Evolutionary conservation across 2,329 filamentous ascomycete genomes (phyloP).

Genomic region (Fusarium irregulare): DNA sequence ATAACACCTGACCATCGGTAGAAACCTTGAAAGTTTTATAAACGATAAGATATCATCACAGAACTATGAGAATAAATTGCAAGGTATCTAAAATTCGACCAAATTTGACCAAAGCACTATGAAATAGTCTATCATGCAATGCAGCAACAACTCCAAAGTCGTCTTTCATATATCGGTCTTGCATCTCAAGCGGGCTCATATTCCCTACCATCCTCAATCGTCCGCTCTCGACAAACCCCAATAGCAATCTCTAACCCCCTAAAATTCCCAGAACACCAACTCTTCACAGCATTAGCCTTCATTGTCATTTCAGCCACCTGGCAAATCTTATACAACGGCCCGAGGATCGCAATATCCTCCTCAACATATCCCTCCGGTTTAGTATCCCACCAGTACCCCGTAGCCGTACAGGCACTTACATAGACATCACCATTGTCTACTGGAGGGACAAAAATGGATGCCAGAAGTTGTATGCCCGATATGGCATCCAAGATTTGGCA

Average conservation of each 20-base stretch:
- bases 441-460: background rate
- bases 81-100: background rate
- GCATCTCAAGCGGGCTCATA: background rate
- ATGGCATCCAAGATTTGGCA: slow-evolving; percentile 6
- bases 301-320: background rate
- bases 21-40: fast-evolving
- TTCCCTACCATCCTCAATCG: background rate
- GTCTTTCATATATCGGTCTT: background rate
- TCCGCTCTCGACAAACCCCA: background rate
- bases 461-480: background rate
- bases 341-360: background rate
- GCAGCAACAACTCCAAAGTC: background rate
- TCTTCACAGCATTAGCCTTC: background rate
- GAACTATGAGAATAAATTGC: background rate
- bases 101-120: background rate
- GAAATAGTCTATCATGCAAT: background rate
- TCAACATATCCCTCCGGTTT: background rate
- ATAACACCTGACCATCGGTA: background rate
- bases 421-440: background rate
- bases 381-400: no score
- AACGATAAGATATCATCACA: background rate
- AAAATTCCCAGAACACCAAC: slow-evolving; percentile 14
- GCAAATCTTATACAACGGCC: background rate
- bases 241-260: background rate
- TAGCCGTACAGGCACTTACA: background rate